These are phyloP conservation scores for Eucalyptus pauciflora DNA, from an alignment of 345 rosid genomes.

Conservation along the genomic window DNA sequence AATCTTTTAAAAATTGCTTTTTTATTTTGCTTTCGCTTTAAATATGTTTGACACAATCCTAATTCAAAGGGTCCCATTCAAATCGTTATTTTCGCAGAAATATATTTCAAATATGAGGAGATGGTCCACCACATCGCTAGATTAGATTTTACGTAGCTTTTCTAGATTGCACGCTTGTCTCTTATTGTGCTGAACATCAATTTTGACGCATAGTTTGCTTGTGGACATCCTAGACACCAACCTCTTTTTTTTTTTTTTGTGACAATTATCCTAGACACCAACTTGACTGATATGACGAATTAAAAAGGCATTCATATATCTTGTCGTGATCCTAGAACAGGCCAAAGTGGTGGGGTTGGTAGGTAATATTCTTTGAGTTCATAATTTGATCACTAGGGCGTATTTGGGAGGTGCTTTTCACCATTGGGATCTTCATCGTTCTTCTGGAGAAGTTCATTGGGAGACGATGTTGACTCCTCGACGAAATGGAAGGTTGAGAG, in stretches of 20 bases:
- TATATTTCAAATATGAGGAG: not conserved
- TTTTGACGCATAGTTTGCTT: not conserved
- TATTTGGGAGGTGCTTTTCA: not conserved
- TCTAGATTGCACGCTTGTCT: not conserved
- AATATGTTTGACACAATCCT: not conserved
- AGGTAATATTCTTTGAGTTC: not conserved
- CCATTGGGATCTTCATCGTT: not conserved
- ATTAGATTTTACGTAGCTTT: not conserved
- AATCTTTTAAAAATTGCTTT: not conserved
- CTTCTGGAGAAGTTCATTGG: not conserved
- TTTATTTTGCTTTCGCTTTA: not conserved
- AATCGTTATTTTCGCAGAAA: not conserved
- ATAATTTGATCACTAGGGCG: not conserved
- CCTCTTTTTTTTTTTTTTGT: too few species aligned
- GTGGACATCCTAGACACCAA: not conserved
- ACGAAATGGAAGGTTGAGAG: not conserved
- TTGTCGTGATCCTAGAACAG: not conserved
- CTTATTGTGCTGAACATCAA: not conserved
- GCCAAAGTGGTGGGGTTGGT: not conserved
- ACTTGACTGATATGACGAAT: not conserved
- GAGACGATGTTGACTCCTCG: not conserved
- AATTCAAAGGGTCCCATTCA: not conserved
- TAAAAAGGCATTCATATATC: not conserved
- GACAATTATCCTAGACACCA: not conserved
- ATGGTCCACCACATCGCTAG: not conserved